These are phyloP conservation scores for Backusella mclennaniae DNA, from an alignment of 192 early-diverging fungal genomes.

Conservation along the genomic window DNA sequence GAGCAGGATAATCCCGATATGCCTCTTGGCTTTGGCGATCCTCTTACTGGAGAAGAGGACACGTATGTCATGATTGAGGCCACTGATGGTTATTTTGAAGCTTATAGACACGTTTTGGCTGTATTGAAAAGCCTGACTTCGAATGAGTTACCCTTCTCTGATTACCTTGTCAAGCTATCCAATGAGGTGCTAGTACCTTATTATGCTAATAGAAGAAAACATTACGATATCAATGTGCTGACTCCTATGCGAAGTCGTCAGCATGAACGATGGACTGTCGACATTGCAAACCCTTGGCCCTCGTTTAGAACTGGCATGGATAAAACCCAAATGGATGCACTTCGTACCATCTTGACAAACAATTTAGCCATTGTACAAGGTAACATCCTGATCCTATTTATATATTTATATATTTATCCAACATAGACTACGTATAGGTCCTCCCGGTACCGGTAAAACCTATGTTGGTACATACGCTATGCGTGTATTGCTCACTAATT, in stretches of 20 bases:
- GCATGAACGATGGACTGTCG: slow-evolving; percentile 4
- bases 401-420: too few species aligned
- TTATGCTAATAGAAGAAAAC: slow-evolving; percentile 31
- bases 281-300: slow-evolving; percentile 19
- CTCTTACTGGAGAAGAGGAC: slow-evolving; percentile 4
- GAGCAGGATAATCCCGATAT: slow-evolving; percentile 28
- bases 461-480: slow-evolving; percentile 51
- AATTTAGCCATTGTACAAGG: slow-evolving; percentile 51
- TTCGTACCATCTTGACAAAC: slow-evolving; percentile 43
- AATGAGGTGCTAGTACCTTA: slow-evolving; percentile 33
- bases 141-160: slow-evolving; percentile 38
- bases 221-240: slow-evolving; percentile 20
- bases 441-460: slow-evolving; percentile 62
- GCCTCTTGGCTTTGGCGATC: slow-evolving; percentile 33
- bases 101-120: slow-evolving; percentile 49
- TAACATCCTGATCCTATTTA: neutral
- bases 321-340: slow-evolving; percentile 43
- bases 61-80: slow-evolving; percentile 42
- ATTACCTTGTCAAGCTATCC: slow-evolving; percentile 41
- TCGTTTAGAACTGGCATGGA: slow-evolving; percentile 29
- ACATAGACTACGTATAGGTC: slow-evolving; percentile 23
- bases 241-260: neutral
- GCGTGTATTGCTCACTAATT: slow-evolving; percentile 42
- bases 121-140: slow-evolving; percentile 43
- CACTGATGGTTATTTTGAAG: slow-evolving; percentile 45